Evolutionary conservation across 2,329 filamentous ascomycete species (phyloP), one percentile per base, ranked within the genome.

Genomic region (Xylaria sp.): DNA sequence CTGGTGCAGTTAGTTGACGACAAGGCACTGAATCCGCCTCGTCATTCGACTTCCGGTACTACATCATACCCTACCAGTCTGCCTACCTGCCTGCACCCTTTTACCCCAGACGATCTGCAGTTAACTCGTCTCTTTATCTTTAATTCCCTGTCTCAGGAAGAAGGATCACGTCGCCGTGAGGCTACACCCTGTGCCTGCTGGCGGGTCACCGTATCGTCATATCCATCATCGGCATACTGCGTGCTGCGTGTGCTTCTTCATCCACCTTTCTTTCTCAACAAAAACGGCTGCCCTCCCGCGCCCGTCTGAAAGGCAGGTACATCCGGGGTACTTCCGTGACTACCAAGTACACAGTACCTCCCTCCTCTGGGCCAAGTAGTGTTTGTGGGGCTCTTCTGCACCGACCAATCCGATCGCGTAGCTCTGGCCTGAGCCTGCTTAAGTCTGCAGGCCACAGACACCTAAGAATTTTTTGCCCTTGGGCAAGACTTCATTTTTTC

Each of bases 381-480:
- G 11, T 46, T 46, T 52, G 52, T 44, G 47, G 60, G 37, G 49
- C 19, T 53, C 44, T 48, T 42, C 53, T 53, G 54, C 60, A 55
- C 54, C 63, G 52, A 63, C 63, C 60, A 60, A 64, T 58, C 59
- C 57, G 7, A 51, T 54, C 53, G 49, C 10, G 51, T 51, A 52
- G 51, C 48, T 52, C 44, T 51, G 48, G 53, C 57, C 55, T 55
- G 52, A 60, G 58, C 59, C 60, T 62, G 59, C 55, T 30, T 55
- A 47, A 60, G 58, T 57, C 60, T 62, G 59, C 62, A 64, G 62
- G 56, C 56, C 63, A 65, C 62, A 64, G 62, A 63, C 58, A 64
- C 61, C 61, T 58, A 58, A 62, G 58, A 63, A 56, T 63, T 62
- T 65, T 65, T 65, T 62, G 58, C 60, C 60, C 57, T 61, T 58